Conservation (phyloP, 495 filamentous ascomycete genomes). For the Endocarpon pusillum region DNA sequence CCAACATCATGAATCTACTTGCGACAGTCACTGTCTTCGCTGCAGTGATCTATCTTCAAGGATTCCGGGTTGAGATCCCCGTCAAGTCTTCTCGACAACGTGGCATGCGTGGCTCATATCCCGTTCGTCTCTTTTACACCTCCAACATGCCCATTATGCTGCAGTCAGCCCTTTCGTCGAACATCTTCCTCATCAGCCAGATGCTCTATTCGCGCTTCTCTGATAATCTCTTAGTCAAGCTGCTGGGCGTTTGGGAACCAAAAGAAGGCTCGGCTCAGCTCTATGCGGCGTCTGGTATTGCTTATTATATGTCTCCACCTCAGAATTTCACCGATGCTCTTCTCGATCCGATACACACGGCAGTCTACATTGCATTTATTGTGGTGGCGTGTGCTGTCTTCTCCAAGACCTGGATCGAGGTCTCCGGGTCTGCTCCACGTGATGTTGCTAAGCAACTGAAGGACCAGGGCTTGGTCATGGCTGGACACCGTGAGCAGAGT, state of each 20-base stretch:
- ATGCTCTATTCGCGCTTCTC: slow-evolving; percentile 98
- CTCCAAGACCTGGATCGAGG: slow-evolving; percentile 99
- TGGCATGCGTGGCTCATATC: slow-evolving; percentile 78
- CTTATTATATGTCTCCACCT: slow-evolving; percentile 99
- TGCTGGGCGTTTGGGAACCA: slow-evolving; percentile 97
- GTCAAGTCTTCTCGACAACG: slow-evolving; percentile 99
- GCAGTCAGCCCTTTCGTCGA: slow-evolving; percentile 92
- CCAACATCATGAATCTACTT: slow-evolving; percentile 98
- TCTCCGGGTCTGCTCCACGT: slow-evolving; percentile 89
- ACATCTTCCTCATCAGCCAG: slow-evolving; percentile 96
- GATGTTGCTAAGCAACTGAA: slow-evolving; percentile 99
- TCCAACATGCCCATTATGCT: slow-evolving; percentile 95
- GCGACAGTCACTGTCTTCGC: slow-evolving; percentile 87
- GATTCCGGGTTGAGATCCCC: slow-evolving; percentile 98
- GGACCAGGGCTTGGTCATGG: slow-evolving; percentile 98
- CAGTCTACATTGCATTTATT: slow-evolving; percentile 93
- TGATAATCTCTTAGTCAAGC: slow-evolving; percentile 91
- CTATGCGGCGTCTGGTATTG: slow-evolving; percentile 74
- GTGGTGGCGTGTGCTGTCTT: slow-evolving; percentile 90
- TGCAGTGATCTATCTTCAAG: slow-evolving; percentile 98
- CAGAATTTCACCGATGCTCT: slow-evolving; percentile 94
- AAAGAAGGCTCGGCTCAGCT: slow-evolving; percentile 93
- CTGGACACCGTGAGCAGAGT: slow-evolving; percentile 96
- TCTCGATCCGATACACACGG: slow-evolving; percentile 90
- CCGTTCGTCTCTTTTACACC: slow-evolving; percentile 50